Evolutionary conservation across 2,329 filamentous ascomycete genomes (phyloP), one percentile per base, ranked within the genome.

Genomic region (Trichoderma atrobrunneum): DNA sequence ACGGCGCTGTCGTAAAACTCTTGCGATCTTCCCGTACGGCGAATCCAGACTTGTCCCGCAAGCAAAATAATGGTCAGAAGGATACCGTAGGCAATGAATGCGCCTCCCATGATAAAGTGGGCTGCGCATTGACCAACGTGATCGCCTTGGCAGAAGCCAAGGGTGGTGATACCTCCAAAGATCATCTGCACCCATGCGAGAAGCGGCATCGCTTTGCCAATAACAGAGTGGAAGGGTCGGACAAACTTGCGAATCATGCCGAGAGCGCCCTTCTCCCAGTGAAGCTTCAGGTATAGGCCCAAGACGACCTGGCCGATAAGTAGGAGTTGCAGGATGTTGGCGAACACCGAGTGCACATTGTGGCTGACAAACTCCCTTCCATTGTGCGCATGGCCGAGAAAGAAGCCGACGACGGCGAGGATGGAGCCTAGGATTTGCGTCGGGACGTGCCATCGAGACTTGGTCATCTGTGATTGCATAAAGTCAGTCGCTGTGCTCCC

Each of bases 91-190:
- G 88, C 96, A 76, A 99, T 95, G 80, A 99, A 99, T 1, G 95
- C 95, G 76, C 93, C 92, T 59, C 96, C 96, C 96, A 99, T 99
- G 81, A 98, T 99, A 82, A 98, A 99, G 82, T 99, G 96, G 1
- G 96, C 96, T 56, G 93, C 84, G 82, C 96, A 99, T 82, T 99
- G 96, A 36, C 95, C 95, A 1, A 94, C 81, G 79, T 99, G 95
- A 72, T 98, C 95, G 69, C 87, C 94, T 76, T 94, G 92, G 81
- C 96, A 99, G 85, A 97, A 98, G 26, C 96, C 96, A 71, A 97
- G 86, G 5, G 93, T 87, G 0, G 95, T 95, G 78, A 99, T 98
- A 51, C 94, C 96, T 65, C 96, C 96, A 81, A 99, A 97, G 7
- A 99, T 80, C 90, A 99, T 97, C 84, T 99, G 96, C 7, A 91